Base-by-base conservation (phyloP, 1,284 basidiomycete genomes). In the Tausonia pullulans region DNA sequence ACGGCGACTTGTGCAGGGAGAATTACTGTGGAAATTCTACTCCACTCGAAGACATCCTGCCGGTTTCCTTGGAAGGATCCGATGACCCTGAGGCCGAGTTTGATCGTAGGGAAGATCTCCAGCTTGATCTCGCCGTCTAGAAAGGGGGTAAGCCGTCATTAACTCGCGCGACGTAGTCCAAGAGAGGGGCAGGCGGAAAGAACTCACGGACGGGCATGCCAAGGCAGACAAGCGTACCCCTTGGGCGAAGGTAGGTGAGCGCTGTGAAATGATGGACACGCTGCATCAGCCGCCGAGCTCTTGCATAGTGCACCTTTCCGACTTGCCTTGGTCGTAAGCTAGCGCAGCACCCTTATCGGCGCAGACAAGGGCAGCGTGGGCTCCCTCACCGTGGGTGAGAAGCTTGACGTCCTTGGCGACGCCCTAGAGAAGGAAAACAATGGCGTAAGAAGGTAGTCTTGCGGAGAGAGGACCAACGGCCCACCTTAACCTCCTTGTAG, bases 31-130 rank as follows among this genome's bases (percentile, higher is more conserved):
- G 27, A 27, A 27, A 27, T 27, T 27, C 27, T 27, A 27, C 27
- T 27, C 27, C 27, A 27, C 27, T 27, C 27, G 27, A 27, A 27
- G 27, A 27, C 27, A 27, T 27, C 27, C 27, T 27, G 27, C 27
- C 27, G 27, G 27, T 27, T 27, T 27, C 27, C 27, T 27, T 27
- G 27, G 27, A 27, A 27, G 27, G 27, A 27, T 27, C 27, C 27
- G 27, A 27, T 27, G 27, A 27, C 27, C 27, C 27, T 27, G 27
- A 87, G 84, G 70, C 81, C 79, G 75, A 84, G 83, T 74, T 83
- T 80, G 41, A 88, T 86, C 3, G 84, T 86, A 77, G 81, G 87
- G 79, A 90, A 90, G 69, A 90, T 86, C 50, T 84, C 82, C 0
- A 84, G 82, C 54, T 83, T 78, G 44, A 89, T 78, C 40, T 75